A percentile compares a stretch with the other conserved stretches of the same genome.
Evolutionary conservation across 2,329 filamentous ascomycete species (phyloP).

Genomic region (Albophoma yamanashiensis): DNA sequence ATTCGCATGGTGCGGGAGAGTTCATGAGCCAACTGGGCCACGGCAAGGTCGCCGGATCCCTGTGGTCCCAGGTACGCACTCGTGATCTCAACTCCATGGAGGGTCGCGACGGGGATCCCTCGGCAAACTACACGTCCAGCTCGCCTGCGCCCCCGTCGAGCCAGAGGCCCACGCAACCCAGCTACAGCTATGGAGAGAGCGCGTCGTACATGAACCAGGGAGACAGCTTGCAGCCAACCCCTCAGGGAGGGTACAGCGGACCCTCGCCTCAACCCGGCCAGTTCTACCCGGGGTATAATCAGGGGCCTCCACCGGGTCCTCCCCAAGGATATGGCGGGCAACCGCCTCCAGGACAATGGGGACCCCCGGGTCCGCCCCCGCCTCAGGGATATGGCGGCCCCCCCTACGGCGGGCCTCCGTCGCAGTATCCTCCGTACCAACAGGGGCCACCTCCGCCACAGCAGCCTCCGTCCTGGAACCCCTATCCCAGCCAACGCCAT

Average conservation of each 20-base stretch:
- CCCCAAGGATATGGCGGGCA: constrained; percentile 14
- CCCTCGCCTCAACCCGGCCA: constrained; percentile 21
- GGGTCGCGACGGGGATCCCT: constrained; percentile 30
- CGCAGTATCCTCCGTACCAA: constrained; percentile 13
- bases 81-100: constrained; percentile 47
- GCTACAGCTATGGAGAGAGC: constrained; percentile 31
- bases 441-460: constrained; percentile 10
- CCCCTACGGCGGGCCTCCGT: constrained; percentile 11
- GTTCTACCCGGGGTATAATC: constrained; percentile 21
- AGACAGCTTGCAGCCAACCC: constrained; percentile 9
- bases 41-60: constrained; percentile 46
- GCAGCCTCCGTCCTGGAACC: constrained; percentile 20
- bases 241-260: constrained; percentile 15
- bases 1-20: constrained; percentile 32
- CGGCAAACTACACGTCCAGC: constrained; percentile 24
- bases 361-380: neutral
- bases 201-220: constrained; percentile 15
- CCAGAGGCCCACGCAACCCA: constrained; percentile 17
- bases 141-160: constrained; percentile 24
- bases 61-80: constrained; percentile 51
- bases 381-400: constrained; percentile 10
- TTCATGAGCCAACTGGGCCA: constrained; percentile 35
- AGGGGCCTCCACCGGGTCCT: constrained; percentile 15
- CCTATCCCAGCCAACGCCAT: constrained; percentile 27
- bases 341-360: constrained; percentile 9